Conservation (phyloP, 305 asterid species). For the Fraxinus sp. region DNA sequence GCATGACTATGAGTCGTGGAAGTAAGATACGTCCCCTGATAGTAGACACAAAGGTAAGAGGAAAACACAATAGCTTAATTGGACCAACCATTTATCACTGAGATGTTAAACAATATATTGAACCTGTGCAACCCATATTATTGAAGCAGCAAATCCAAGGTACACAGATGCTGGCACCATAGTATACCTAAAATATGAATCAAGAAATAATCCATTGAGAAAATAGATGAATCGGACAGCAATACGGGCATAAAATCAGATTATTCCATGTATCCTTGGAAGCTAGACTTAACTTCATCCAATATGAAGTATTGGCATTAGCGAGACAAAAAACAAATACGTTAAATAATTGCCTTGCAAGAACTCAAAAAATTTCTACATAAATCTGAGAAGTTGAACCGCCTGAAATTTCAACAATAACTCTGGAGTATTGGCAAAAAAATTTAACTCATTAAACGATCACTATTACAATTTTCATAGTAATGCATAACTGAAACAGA, state of each 20-base stretch:
- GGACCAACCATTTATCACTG: neutral
- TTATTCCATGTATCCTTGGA: neutral
- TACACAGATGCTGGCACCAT: too few relatives aligned
- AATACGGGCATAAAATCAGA: neutral
- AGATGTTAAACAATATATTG: neutral
- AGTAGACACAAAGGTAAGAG: constrained; percentile 19
- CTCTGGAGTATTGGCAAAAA: neutral
- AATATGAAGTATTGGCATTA: neutral
- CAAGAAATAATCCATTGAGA: constrained; percentile 9
- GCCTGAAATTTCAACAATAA: neutral
- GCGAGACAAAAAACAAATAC: neutral
- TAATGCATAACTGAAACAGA: neutral
- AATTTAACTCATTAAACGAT: neutral
- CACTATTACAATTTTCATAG: neutral
- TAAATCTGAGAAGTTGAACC: neutral
- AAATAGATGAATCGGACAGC: neutral
- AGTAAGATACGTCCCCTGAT: constrained; percentile 90
- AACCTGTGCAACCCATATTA: constrained; percentile 92
- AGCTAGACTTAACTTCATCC: constrained; percentile 8
- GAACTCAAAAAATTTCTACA: neutral
- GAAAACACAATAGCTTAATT: neutral
- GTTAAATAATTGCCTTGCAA: neutral
- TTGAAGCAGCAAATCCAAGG: constrained; percentile 77
- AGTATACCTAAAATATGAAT: constrained; percentile 57
- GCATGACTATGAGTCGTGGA: constrained; percentile 77